Evolutionary conservation across 805 yeast species (phyloP).

Genomic region (Jamesozyma rosinii): DNA sequence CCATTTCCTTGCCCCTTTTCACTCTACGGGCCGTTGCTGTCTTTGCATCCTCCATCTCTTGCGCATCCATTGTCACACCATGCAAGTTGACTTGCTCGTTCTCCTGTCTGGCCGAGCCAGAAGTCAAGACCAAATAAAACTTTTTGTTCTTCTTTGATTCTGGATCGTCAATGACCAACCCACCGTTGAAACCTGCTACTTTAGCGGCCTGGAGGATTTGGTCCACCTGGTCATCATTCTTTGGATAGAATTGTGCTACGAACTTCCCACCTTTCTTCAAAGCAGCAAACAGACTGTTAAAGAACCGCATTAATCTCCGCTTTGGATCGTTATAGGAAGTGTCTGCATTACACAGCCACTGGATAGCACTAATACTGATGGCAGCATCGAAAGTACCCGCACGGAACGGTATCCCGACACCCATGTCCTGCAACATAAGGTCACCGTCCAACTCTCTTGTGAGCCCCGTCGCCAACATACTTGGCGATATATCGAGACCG

Average conservation of each 20-base stretch:
- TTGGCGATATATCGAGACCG: constrained; percentile 93
- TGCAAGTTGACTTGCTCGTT: constrained; percentile 65
- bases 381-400: constrained; percentile 97
- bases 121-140: constrained; percentile 74
- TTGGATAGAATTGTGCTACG: constrained; percentile 94
- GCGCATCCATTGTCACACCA: constrained; percentile 74
- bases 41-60: constrained; percentile 25
- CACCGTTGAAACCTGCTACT: constrained; percentile 93
- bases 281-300: constrained; percentile 78
- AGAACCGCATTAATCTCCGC: constrained; percentile 67
- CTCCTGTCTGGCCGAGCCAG: constrained; percentile 59
- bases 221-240: constrained; percentile 76
- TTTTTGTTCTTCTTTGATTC: constrained; percentile 87
- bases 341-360: constrained; percentile 97
- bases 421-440: constrained; percentile 83
- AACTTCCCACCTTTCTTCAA: constrained; percentile 92
- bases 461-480: constrained; percentile 90
- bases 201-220: constrained; percentile 77
- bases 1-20: constrained; percentile 33
- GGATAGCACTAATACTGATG: constrained; percentile 87
- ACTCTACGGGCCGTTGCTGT: constrained; percentile 3
- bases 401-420: constrained; percentile 87
- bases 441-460: constrained; percentile 94
- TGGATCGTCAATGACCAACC: constrained; percentile 86
- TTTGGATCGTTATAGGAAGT: constrained; percentile 73